Evolutionary conservation across 2,329 filamentous ascomycete species (phyloP), one percentile per base, ranked within the genome.

Genomic region (Apiospora rasikravindrae): DNA sequence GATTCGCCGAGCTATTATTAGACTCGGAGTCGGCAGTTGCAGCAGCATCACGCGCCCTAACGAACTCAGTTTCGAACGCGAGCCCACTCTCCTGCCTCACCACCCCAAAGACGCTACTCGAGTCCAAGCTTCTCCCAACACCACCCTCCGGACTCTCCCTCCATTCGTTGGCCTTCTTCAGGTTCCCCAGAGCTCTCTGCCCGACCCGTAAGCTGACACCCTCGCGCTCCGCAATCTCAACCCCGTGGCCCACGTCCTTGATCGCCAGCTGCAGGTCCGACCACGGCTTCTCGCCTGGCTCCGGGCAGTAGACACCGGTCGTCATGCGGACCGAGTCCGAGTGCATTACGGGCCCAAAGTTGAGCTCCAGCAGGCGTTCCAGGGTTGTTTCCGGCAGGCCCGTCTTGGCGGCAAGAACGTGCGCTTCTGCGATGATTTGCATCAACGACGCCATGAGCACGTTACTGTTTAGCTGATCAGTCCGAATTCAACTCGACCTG

Each of bases 191-290:
- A 6, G 82, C 85, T 33, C 85, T 76, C 70, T 86, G 82, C 0
- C 81, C 85, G 26, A 86, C 81, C 66, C 82, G 78, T 22, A 88
- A 73, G 24, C 74, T 80, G 29, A 83, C 74, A 0, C 84, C 85
- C 0, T 77, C 78, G 1, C 81, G 79, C 67, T 79, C 78, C 1
- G 86, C 87, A 40, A 83, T 81, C 7, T 78, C 77, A 16, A 88
- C 81, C 0, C 85, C 87, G 75, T 88, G 85, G 0, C 84, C 82
- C 0, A 88, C 86, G 74, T 89, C 87, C 72, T 89, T 88, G 10
- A 88, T 81, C 0, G 85, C 87, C 4, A 89, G 77, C 29, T 84
- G 82, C 3, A 89, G 72, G 49, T 86, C 86, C 0, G 86, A 88
- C 81, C 82, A 84, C 1, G 86, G 86, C 40, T 80, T 75, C 37